These are phyloP conservation scores for Colletotrichum sp. DNA, from an alignment of 2,329 filamentous ascomycete genomes.

Conservation along the genomic window DNA sequence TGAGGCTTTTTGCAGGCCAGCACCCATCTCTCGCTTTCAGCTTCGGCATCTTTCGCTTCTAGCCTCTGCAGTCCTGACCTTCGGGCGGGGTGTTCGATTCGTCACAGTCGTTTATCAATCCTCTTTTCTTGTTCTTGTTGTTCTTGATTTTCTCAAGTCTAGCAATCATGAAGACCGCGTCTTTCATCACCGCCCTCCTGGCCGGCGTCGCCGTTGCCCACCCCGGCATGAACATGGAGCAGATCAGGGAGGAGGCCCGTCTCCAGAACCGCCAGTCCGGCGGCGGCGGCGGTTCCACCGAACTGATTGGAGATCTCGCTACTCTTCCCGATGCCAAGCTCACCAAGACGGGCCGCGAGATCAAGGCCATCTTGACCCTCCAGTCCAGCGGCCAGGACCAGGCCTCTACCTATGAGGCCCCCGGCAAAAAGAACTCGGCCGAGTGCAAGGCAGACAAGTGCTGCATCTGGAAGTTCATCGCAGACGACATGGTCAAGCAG, in stretches of 20 bases:
- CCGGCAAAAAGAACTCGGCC: conserved; percentile 25
- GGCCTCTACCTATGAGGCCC: conserved; percentile 9
- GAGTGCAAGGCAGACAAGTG: conserved; percentile 43
- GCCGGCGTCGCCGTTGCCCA: conserved; percentile 12
- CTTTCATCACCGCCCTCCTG: background rate
- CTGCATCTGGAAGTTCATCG: conserved; percentile 50
- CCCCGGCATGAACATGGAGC: conserved; percentile 31
- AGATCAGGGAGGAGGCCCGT: conserved; percentile 20
- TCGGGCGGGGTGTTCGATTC: conserved; percentile 7
- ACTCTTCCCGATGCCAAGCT: conserved; percentile 33
- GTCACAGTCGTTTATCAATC: conserved; percentile 1
- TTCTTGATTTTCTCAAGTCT: background rate
- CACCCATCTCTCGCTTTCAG: conserved; percentile 11
- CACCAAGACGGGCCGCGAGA: conserved; percentile 36
- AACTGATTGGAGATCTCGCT: conserved; percentile 43
- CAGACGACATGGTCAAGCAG: conserved; percentile 38
- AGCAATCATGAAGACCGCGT: conserved; percentile 12
- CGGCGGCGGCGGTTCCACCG: conserved; percentile 19
- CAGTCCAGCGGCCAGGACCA: conserved; percentile 28
- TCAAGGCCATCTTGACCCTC: conserved; percentile 41
- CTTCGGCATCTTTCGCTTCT: conserved; percentile 13
- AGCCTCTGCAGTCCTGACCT: background rate
- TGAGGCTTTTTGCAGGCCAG: background rate
- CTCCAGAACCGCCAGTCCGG: conserved; percentile 13
- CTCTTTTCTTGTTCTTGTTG: background rate